Evolutionary conservation across 805 yeast species (phyloP).

Genomic region (Tetrapisispora arboricola): DNA sequence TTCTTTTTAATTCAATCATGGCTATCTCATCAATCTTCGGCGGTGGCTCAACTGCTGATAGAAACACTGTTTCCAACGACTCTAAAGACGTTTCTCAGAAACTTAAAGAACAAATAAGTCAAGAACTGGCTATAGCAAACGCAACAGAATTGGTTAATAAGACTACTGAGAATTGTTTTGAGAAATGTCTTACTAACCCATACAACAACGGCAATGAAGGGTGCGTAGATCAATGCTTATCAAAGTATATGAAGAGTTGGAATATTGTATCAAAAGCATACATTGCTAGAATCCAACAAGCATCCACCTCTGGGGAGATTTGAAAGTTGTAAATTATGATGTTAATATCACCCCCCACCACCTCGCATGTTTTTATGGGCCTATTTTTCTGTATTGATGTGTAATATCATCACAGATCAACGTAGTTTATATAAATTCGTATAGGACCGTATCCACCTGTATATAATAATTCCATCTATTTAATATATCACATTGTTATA

Average conservation of each 20-base stretch:
- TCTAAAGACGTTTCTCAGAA: slow-evolving; percentile 46
- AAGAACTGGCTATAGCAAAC: slow-evolving; percentile 83
- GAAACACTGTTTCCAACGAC: slow-evolving; percentile 11
- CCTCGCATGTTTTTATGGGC: too few species aligned
- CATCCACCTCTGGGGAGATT: slow-evolving; percentile 28
- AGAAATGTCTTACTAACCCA: slow-evolving; percentile 62
- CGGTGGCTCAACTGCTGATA: slow-evolving; percentile 18
- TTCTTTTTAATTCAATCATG: slow-evolving; percentile 9
- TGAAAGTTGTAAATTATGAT: too few species aligned
- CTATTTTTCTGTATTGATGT: too few species aligned
- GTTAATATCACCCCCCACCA: too few species aligned
- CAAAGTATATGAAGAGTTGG: slow-evolving; percentile 89
- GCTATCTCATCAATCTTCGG: slow-evolving; percentile 26
- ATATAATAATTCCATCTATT: too few species aligned
- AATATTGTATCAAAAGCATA: slow-evolving; percentile 71
- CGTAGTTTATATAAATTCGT: too few species aligned
- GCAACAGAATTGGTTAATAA: slow-evolving; percentile 81
- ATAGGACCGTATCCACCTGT: too few species aligned
- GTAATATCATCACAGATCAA: too few species aligned
- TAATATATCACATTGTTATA: too few species aligned
- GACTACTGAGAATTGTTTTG: slow-evolving; percentile 79
- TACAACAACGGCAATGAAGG: slow-evolving; percentile 45
- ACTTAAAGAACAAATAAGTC: slow-evolving; percentile 59
- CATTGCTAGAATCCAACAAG: slow-evolving; percentile 61
- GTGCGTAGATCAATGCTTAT: slow-evolving; percentile 70